These are phyloP conservation scores for Mortierella sp. DNA, from an alignment of 371 early-diverging fungal genomes.

Conservation along the genomic window DNA sequence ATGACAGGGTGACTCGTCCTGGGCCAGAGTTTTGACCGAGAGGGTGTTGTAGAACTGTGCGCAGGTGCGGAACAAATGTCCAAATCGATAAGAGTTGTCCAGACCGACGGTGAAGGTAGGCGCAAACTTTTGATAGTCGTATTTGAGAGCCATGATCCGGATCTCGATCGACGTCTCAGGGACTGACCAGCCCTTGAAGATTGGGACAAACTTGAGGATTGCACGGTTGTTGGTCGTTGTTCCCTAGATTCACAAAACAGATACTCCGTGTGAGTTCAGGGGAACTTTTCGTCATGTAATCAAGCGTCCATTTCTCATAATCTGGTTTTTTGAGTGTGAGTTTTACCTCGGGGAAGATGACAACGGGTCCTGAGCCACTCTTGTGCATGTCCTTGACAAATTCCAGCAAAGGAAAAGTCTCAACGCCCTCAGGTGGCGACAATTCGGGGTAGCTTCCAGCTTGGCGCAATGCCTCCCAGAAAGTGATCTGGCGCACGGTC, in stretches of 20 bases:
- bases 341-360: slow-evolving; percentile 85
- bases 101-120: slow-evolving; percentile 78
- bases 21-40: slow-evolving; percentile 66
- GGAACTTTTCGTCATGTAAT: too few species aligned
- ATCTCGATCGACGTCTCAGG: slow-evolving; percentile 68
- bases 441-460: slow-evolving; percentile 64
- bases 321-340: not conserved
- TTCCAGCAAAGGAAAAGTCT: slow-evolving; percentile 63
- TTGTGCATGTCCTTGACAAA: slow-evolving; percentile 65
- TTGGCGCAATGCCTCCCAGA: slow-evolving; percentile 71
- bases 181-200: slow-evolving; percentile 70
- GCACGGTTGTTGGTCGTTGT: slow-evolving; percentile 93
- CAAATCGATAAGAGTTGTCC: slow-evolving; percentile 56
- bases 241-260: slow-evolving; percentile 60
- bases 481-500: slow-evolving; percentile 64
- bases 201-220: slow-evolving; percentile 78
- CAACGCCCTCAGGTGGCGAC: slow-evolving; percentile 49
- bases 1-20: slow-evolving; percentile 66
- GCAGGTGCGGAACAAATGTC: slow-evolving; percentile 73
- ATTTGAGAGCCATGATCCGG: slow-evolving; percentile 80
- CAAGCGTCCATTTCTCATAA: not conserved
- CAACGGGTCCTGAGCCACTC: slow-evolving; percentile 74
- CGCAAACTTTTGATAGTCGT: slow-evolving; percentile 74
- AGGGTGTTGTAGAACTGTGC: slow-evolving; percentile 73
- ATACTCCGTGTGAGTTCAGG: not conserved